A percentile compares a stretch with the other conserved stretches of the same genome.
phyloP scores from a whole-genome alignment of 192 early-diverging fungal genomes.

The Chytriomyces sp. region DNA sequence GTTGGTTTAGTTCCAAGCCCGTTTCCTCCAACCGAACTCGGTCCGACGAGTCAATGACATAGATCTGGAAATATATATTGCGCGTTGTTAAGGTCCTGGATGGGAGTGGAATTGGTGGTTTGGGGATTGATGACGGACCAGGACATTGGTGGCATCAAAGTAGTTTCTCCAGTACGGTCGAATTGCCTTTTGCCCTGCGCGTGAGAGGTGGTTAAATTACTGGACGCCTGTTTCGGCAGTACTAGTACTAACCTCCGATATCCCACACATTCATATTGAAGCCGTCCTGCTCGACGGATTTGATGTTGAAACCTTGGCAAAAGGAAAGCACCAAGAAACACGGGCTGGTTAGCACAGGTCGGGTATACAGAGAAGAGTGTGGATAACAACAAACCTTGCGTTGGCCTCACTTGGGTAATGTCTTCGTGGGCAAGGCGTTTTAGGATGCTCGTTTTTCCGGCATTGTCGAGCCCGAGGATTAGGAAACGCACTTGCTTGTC shows the following conservation, averaged over 20 bases:
- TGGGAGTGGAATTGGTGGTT: too few species aligned
- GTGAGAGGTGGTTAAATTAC: neutral
- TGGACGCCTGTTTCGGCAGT: neutral
- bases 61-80: constrained; percentile 61
- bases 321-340: neutral
- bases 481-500: constrained; percentile 61
- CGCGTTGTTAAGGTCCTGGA: too few species aligned
- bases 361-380: neutral
- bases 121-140: constrained; percentile 32
- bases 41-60: constrained; percentile 97
- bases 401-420: constrained; percentile 65
- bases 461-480: constrained; percentile 67
- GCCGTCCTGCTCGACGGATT: constrained; percentile 59
- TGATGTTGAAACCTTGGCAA: constrained; percentile 60
- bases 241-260: constrained; percentile 55
- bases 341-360: neutral
- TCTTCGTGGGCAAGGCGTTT: constrained; percentile 61
- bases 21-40: constrained; percentile 79
- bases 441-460: constrained; percentile 63
- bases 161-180: constrained; percentile 69
- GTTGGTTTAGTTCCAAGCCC: constrained; percentile 71
- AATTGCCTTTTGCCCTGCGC: constrained; percentile 59
- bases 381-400: constrained; percentile 41
- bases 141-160: constrained; percentile 64
- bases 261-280: constrained; percentile 71